Conservation (phyloP, 805 yeast species). For the Ogataea methylovora region DNA sequence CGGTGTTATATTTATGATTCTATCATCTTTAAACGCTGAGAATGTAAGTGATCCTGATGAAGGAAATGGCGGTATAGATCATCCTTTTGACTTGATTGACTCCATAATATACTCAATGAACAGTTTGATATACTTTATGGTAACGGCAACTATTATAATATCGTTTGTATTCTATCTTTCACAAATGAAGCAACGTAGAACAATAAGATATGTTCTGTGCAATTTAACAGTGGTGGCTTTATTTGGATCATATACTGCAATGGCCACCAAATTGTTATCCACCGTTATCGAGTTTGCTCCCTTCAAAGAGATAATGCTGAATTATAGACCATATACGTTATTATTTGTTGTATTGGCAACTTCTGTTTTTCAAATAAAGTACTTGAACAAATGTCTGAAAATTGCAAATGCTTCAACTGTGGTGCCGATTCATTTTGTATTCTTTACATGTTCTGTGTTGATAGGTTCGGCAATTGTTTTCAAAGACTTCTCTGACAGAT, state of each 20-base stretch:
- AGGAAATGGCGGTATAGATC: conserved; percentile 3
- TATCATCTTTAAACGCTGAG: conserved; percentile 23
- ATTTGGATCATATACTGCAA: conserved; percentile 41
- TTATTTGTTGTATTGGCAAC: conserved; percentile 26
- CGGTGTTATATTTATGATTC: conserved; percentile 34
- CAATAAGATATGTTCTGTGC: conserved; percentile 17
- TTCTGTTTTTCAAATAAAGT: conserved; percentile 32
- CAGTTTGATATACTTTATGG: conserved; percentile 19
- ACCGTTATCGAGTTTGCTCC: conserved; percentile 22
- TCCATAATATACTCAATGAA: conserved; percentile 17
- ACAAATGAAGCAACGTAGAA: conserved; percentile 2
- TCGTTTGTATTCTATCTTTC: conserved; percentile 8
- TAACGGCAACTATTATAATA: conserved; percentile 11
- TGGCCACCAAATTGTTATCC: conserved; percentile 34
- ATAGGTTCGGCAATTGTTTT: conserved; percentile 35
- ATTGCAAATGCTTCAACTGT: conserved; percentile 37
- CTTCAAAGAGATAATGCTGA: conserved; percentile 13
- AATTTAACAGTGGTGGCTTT: conserved; percentile 33
- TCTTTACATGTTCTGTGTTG: conserved; percentile 37
- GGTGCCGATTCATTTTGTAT: conserved; percentile 42
- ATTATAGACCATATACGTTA: conserved; percentile 25
- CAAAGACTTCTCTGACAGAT: conserved; percentile 28
- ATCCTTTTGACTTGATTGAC: conserved; percentile 22
- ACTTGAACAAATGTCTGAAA: conserved; percentile 30
- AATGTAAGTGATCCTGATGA: background rate